Base-by-base conservation (phyloP, 345 rosid genomes). In the Litchi chinensis region DNA sequence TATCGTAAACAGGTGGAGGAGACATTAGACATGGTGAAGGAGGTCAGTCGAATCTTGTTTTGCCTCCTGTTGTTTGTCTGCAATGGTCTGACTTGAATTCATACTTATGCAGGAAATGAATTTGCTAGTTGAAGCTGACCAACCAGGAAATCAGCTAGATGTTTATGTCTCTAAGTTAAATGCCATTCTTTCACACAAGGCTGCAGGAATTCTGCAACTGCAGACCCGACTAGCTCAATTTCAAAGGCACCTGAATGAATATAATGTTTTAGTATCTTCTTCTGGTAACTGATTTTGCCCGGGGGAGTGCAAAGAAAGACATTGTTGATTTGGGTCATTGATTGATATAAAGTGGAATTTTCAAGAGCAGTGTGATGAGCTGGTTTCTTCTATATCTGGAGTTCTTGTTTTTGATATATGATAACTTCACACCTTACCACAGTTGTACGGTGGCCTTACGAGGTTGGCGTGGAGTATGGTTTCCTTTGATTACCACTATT, bases 61-160 rank as follows among this genome's bases (percentile, higher is more conserved):
- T 18, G 26, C 63, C 70, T 43, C 9, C 11, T 46, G 52, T 37
- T 40, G 48, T 73, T 79, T 56, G 12, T 52, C 37, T 24, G 62
- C 41, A 3, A 65, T 5, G 65, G 50, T 44, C 64, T 19, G 28
- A 77, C 67, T 73, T 22, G 19, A 50, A 64, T n/a, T 18, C 65
- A 28, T 65, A 28, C 64, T 44, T 10, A n/a, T 76, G 82, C 84
- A 91, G 94, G 94, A 91, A 83, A 91, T 89, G 94, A 76, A 84
- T 75, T 81, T 91, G 76, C 84, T 89, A 1, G 88, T 82, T 81
- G 84, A 87, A 87, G 94, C 85, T 56, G 90, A 91, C 76, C 89
- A 87, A 83, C 92, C 89, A 10, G 92, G 92, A 65, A 90, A 90
- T 81, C 89, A 83, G 40, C 81, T 89, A 37, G 89, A 89, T 73